Evolutionary conservation across 1,284 basidiomycete species (phyloP), one percentile per base, ranked within the genome.

Genomic region (Irpex rosettiformis): DNA sequence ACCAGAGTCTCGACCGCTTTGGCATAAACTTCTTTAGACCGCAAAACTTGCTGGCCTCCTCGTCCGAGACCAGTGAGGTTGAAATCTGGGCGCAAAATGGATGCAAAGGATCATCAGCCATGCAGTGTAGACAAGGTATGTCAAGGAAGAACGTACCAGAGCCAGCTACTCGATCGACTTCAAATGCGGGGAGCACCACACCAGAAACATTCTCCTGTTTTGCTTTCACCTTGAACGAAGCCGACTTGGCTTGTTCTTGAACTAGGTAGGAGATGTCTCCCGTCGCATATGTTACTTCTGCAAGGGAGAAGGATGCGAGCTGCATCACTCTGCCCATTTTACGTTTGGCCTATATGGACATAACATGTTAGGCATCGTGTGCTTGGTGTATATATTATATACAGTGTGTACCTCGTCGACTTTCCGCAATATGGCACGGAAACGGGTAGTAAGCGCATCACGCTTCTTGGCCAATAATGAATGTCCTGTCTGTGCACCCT

Each of bases 261-360:
- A 95, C 88, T 64, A 96, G 90, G 76, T 98, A 99, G 28, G 93
- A 88, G 67, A 99, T 98, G 70, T 99, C 96, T 62, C 95, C 95
- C 4, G 96, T 97, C 33, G 95, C 88, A 76, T 99, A 99, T 27
- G 94, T 95, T 62, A 99, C 97, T 74, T 99, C 97, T 1, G 97
- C 97, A 74, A 99, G 89, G 45, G 94, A 96, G 82, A 99, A 98
- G 49, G 96, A 97, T 16, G 97, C 97, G 54, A 97, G 81, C 73
- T 99, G 97, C 88, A 99, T 97, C 28, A 99, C 96, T 64, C 91
- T 83, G 42, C 97, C 97, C 97, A 99, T 99, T 79, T 98, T 95
- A 61, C 95, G 87, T 75, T 99, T 99, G 16, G 97, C 96, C 93
- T 96, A 64, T 22, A n/a, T n/a, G n/a, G n/a, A n/a, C n/a, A n/a